Evolutionary conservation across 202 grass and related monocot genomes (phyloP), one percentile per base, ranked within the genome.

Genomic region (Cymbopogon flexuosus): DNA sequence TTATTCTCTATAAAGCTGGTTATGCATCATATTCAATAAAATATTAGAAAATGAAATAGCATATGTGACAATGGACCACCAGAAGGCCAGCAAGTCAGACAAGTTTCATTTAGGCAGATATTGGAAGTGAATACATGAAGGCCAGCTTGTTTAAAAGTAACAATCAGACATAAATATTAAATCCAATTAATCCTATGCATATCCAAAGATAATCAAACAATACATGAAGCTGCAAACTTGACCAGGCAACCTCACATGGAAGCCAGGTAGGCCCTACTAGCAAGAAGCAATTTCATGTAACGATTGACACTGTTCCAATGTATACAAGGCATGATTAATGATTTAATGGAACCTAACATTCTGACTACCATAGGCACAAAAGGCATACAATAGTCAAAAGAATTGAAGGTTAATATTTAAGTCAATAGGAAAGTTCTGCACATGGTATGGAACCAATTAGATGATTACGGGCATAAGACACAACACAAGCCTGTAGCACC

Each of bases 21-120:
- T 6, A 10, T 39, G 54, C 36, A 43, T 76, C 22, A 18, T 76
- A 45, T 57, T 31, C 8, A 27, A n/a, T 47, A 6, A 46, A 40
- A 29, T 22, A 78, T 62, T 15, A 46, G 5, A 34, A 34, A 62
- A 82, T 43, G 33, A 71, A 76, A 76, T 56, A n/a, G 43, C 59
- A 72, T 13, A 72, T 8, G 4, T 51, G 19, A 30, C 22, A 3
- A 49, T 51, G 15, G 40, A 31, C 51, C 65, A 47, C 35, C 9
- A 21, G 57, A 71, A 62, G 62, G 70, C 1, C 7, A 34, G 33
- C 34, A 24, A 6, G 23, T 75, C 14, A 65, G 22, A 37, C 31
- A 22, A 54, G 8, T 69, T 60, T 21, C 15, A 36, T 49, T 73
- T 65, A 52, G 30, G 42, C 12, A 65, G 33, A 64, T 31, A 73